Conservation (phyloP, 1,139 yeast species). For the Yamadazyma triangularis region DNA sequence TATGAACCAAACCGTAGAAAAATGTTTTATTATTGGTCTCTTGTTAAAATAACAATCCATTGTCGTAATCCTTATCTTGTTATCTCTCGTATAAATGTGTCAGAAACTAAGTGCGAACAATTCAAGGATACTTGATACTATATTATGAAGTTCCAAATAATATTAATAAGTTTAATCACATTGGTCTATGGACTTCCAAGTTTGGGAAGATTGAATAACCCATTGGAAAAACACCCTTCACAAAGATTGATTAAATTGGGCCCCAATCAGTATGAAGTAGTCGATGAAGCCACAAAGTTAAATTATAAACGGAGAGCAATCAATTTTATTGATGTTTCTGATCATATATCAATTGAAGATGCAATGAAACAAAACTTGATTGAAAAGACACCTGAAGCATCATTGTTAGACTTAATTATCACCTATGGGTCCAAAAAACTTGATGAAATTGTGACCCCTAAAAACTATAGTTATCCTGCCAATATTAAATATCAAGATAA, state of each 20-base stretch:
- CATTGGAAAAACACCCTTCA: background rate
- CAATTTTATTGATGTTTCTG: slow-evolving; percentile 70
- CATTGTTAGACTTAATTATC: slow-evolving; percentile 11
- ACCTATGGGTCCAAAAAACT: slow-evolving; percentile 30
- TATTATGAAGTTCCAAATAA: too few species aligned
- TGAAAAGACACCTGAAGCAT: slow-evolving; percentile 10
- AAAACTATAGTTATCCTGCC: slow-evolving; percentile 53
- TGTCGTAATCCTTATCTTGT: too few species aligned
- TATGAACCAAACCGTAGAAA: too few species aligned
- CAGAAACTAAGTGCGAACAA: too few species aligned
- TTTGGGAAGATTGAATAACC: background rate
- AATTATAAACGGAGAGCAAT: slow-evolving; percentile 49
- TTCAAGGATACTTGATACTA: too few species aligned
- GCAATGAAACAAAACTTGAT: slow-evolving; percentile 30
- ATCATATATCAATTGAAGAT: slow-evolving; percentile 22
- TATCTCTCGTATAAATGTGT: too few species aligned
- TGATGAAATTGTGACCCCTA: slow-evolving; percentile 12
- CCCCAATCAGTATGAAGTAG: slow-evolving; percentile 35
- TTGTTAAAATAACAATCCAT: too few species aligned
- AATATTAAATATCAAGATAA: slow-evolving; percentile 29
- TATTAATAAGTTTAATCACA: too few species aligned
- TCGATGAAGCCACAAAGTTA: slow-evolving; percentile 55
- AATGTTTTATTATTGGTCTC: too few species aligned
- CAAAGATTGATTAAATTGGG: slow-evolving; percentile 34
- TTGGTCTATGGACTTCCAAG: too few species aligned